phyloP scores from a whole-genome alignment of 352 stramenopile genomes.

The Phytophthora agathidicida region DNA sequence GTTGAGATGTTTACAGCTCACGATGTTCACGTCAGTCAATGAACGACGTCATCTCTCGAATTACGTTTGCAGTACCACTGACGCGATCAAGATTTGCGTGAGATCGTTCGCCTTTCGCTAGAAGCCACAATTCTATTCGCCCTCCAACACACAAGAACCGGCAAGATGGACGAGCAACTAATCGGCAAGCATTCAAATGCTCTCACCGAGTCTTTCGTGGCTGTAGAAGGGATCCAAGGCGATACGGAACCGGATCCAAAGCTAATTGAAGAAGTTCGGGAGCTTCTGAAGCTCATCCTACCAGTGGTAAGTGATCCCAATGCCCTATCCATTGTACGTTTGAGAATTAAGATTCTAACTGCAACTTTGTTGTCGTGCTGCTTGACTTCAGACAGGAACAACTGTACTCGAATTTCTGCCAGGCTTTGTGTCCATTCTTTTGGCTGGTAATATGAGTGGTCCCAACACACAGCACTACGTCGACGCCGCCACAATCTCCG shows the following conservation, averaged over 20 bases:
- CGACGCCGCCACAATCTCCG: slow-evolving; percentile 53
- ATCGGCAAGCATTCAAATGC: slow-evolving; percentile 1
- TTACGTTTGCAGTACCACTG: slow-evolving; percentile 4
- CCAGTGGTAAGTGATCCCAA: slow-evolving; percentile 10
- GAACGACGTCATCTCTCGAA: neutral
- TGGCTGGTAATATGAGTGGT: slow-evolving; percentile 66
- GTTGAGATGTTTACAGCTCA: neutral
- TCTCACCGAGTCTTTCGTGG: slow-evolving; percentile 13
- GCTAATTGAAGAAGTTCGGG: neutral
- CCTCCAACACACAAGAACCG: neutral
- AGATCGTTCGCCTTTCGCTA: slow-evolving; percentile 1
- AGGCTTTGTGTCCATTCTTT: slow-evolving; percentile 45
- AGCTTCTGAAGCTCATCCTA: slow-evolving; percentile 11
- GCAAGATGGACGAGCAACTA: slow-evolving; percentile 11
- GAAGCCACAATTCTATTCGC: neutral
- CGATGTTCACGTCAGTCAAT: slow-evolving; percentile 3
- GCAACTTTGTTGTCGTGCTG: too few species aligned
- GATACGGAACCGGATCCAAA: slow-evolving; percentile 3
- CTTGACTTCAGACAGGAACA: slow-evolving; percentile 13
- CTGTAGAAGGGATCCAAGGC: neutral
- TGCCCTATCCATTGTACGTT: too few species aligned
- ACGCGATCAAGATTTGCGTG: slow-evolving; percentile 9
- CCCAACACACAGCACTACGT: slow-evolving; percentile 59
- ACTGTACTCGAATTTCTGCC: slow-evolving; percentile 44
- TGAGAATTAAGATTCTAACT: neutral